These are phyloP conservation scores for Candida ascalaphidarum DNA, from an alignment of 805 yeast genomes.

Conservation along the genomic window DNA sequence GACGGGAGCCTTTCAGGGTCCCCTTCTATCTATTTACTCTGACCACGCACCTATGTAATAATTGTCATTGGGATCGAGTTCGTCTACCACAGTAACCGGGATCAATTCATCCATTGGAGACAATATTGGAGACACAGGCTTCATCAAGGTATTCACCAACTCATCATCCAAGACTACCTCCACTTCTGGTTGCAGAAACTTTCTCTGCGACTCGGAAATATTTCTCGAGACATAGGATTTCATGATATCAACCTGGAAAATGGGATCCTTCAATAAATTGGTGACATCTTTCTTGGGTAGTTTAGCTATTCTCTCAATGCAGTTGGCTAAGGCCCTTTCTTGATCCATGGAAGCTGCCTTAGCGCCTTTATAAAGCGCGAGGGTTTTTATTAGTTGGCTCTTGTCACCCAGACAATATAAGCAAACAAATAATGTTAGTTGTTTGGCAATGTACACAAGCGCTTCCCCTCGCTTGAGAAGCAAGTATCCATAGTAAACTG, in stretches of 20 bases:
- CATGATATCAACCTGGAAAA: too few species aligned
- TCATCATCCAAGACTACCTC: conserved; percentile 1
- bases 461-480: conserved; percentile 21
- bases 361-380: conserved; percentile 13
- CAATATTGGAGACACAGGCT: too few species aligned
- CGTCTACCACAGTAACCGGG: too few species aligned
- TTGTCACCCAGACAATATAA: conserved; percentile 9
- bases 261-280: background rate
- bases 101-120: too few species aligned
- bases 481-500: conserved; percentile 8
- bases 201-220: background rate
- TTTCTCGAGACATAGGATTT: background rate
- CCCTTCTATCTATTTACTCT: too few species aligned
- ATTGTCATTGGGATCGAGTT: too few species aligned
- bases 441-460: conserved; percentile 14
- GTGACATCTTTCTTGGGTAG: conserved; percentile 1
- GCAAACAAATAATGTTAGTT: conserved; percentile 14
- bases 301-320: conserved; percentile 14
- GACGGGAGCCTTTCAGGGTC: too few species aligned
- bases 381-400: conserved; percentile 6
- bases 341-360: conserved; percentile 9
- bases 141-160: background rate
- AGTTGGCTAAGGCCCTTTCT: conserved; percentile 9
- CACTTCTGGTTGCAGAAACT: too few species aligned
- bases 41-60: too few species aligned